Evolutionary conservation across 2,329 filamentous ascomycete genomes (phyloP), one percentile per base, ranked within the genome.

Genomic region (Ophiostoma angusticollis): DNA sequence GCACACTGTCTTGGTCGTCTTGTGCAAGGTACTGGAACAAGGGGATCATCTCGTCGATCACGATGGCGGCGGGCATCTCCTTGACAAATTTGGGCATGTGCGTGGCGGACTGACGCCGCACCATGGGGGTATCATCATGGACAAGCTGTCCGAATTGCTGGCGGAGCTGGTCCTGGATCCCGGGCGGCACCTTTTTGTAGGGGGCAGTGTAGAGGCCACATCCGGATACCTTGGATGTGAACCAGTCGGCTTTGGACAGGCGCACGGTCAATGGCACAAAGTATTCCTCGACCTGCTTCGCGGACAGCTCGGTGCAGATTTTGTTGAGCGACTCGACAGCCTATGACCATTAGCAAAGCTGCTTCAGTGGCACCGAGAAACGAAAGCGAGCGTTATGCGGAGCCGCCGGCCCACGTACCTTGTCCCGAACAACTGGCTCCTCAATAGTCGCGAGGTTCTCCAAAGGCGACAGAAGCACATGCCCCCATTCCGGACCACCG

Each of bases 321-420:
- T 95, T 98, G 75, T 98, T 98, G 51, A 98, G 76, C 34, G 91
- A 98, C 62, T 98, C 93, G 58, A 98, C 91, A 49, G 91, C 91
- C 89, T 95, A 53, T 19, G 35, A 27, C 17, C 17, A 13, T 17
- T 22, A 30, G 28, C 17, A 21, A 39, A 39, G 14, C n/a, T n/a
- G n/a, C n/a, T n/a, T n/a, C n/a, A n/a, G n/a, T n/a, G n/a, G n/a
- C n/a, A n/a, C n/a, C n/a, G 6, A 32, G 14, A 6, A 25, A 28
- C 13, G n/a, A 19, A 37, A 28, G 5, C n/a, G n/a, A n/a, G n/a
- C n/a, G n/a, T n/a, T n/a, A n/a, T n/a, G n/a, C n/a, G n/a, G n/a
- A n/a, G n/a, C n/a, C n/a, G n/a, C n/a, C n/a, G n/a, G n/a, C n/a
- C n/a, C 39, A 55, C 61, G 46, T 64, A 93, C 89, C 83, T 98